Conservation (phyloP, 1,284 basidiomycete species). For the Ganoderma boninense region DNA sequence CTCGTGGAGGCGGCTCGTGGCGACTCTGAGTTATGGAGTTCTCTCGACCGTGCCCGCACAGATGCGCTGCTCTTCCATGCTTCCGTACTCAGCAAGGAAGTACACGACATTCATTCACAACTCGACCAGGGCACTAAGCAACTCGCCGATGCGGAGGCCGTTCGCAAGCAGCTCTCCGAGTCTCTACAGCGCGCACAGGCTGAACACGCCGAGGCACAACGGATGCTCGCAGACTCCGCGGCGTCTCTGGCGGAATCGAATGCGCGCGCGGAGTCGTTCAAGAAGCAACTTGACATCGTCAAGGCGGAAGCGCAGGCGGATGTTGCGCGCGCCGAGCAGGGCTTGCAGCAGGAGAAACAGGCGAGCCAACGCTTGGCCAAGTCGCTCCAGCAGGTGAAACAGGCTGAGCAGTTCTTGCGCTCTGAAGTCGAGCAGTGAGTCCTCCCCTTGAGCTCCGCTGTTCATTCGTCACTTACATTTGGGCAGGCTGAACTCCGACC, state of each 20-base stretch:
- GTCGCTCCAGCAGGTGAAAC: constrained; percentile 61
- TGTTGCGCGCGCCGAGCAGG: constrained; percentile 38
- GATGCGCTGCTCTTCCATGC: constrained; percentile 33
- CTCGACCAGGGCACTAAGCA: constrained; percentile 48
- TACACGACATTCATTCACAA: constrained; percentile 30
- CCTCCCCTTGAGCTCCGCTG: background rate
- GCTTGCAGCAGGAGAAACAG: constrained; percentile 59
- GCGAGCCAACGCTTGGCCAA: constrained; percentile 53
- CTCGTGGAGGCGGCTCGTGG: constrained; percentile 9
- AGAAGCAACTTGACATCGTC: constrained; percentile 38
- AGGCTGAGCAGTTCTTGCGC: constrained; percentile 68
- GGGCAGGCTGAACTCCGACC: constrained; percentile 61
- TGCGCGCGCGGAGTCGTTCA: constrained; percentile 31
- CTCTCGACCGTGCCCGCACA: constrained; percentile 21
- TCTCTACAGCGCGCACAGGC: constrained; percentile 49
- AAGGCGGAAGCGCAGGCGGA: constrained; percentile 36
- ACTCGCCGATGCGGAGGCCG: constrained; percentile 47
- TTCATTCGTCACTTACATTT: constrained; percentile 16
- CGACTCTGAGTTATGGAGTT: constrained; percentile 26
- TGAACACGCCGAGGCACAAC: constrained; percentile 43
- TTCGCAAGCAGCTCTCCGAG: constrained; percentile 48
- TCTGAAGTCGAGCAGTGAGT: constrained; percentile 70
- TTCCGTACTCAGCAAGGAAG: constrained; percentile 30
- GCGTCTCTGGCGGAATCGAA: constrained; percentile 41
- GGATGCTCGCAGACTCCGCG: constrained; percentile 39